Evolutionary conservation across 148 eudicot species (phyloP).

Genomic region (Pharnaceum exiguum): DNA sequence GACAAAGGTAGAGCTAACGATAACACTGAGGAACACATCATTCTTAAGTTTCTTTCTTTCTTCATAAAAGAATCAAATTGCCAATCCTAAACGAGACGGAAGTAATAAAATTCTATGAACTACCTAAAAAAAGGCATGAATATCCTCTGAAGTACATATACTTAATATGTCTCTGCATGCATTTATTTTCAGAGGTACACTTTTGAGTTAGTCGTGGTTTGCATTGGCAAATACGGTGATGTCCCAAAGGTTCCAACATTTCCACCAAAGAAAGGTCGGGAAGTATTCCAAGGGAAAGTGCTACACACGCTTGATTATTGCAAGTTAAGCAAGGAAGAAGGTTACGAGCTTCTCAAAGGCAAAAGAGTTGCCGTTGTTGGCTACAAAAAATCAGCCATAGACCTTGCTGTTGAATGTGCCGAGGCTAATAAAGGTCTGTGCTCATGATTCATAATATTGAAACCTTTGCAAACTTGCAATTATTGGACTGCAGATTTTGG

Average conservation of each 20-base stretch:
- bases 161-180: neutral
- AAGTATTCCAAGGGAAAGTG: constrained; percentile 66
- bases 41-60: too few species aligned
- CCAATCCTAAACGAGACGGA: too few species aligned
- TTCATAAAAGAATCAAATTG: too few species aligned
- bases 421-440: constrained; percentile 70
- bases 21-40: too few species aligned
- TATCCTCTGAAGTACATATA: neutral
- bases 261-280: constrained; percentile 70
- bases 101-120: too few species aligned
- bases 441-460: neutral
- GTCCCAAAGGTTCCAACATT: constrained; percentile 60
- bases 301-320: constrained; percentile 81
- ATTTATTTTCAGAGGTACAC: constrained; percentile 48
- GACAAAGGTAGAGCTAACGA: too few species aligned
- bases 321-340: constrained; percentile 58
- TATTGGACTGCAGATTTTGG: too few species aligned
- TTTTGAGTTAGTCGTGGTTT: constrained; percentile 75
- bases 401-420: constrained; percentile 91
- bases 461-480: too few species aligned
- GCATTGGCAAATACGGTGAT: constrained; percentile 91
- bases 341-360: constrained; percentile 48
- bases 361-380: constrained; percentile 83
- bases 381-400: constrained; percentile 93
- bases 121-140: too few species aligned